Evolutionary conservation across 805 yeast species (phyloP).

Genomic region (Yarrowia keelungensis): DNA sequence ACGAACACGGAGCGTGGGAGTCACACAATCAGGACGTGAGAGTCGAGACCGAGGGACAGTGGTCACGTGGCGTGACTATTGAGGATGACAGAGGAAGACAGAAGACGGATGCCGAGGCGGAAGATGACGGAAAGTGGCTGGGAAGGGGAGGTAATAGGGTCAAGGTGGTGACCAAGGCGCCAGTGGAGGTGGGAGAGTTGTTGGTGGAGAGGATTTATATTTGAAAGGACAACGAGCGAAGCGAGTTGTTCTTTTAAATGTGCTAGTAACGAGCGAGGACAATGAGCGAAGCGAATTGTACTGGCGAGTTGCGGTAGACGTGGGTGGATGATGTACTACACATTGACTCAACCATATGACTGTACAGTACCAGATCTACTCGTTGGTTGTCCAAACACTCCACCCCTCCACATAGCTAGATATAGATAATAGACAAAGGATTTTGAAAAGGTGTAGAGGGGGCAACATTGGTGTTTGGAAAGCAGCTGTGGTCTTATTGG

Average conservation of each 20-base stretch:
- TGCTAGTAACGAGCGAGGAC: too few relatives aligned
- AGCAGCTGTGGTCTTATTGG: too few relatives aligned
- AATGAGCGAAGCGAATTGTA: too few relatives aligned
- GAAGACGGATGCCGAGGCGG: constrained; percentile 40
- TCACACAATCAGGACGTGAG: constrained; percentile 49
- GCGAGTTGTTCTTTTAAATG: too few relatives aligned
- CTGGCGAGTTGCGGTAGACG: too few relatives aligned
- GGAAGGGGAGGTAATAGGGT: constrained; percentile 20
- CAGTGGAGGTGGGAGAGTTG: constrained; percentile 10
- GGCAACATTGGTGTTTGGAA: too few relatives aligned
- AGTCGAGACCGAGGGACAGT: constrained; percentile 52
- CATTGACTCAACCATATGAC: too few relatives aligned
- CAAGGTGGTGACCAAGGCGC: constrained; percentile 38
- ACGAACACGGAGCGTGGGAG: constrained; percentile 41
- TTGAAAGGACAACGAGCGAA: neutral
- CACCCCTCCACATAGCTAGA: neutral
- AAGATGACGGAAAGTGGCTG: constrained; percentile 41
- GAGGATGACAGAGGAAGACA: constrained; percentile 49
- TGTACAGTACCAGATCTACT: too few relatives aligned
- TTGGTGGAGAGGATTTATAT: constrained; percentile 30
- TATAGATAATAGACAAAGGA: neutral
- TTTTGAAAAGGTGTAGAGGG: too few relatives aligned
- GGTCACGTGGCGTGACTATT: constrained; percentile 52
- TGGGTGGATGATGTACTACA: too few relatives aligned
- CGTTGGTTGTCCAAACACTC: neutral